Evolutionary conservation across 768 basidiomycete species (phyloP).

Genomic region (Trametes punicea): DNA sequence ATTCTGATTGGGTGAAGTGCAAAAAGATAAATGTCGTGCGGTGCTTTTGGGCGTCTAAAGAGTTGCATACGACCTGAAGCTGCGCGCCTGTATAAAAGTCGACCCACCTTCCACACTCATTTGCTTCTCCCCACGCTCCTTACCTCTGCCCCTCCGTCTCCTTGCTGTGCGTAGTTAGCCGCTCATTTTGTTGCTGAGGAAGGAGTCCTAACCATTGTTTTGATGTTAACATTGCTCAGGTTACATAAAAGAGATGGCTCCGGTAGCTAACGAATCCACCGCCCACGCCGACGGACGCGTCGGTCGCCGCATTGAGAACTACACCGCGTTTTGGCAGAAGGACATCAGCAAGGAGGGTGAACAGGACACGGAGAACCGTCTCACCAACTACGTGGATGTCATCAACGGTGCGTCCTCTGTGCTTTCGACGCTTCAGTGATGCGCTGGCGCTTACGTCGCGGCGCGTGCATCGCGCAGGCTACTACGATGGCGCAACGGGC

Average conservation of each 20-base stretch:
- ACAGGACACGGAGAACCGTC: constrained; percentile 64
- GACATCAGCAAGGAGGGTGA: constrained; percentile 67
- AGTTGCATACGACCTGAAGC: neutral
- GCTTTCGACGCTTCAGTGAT: neutral
- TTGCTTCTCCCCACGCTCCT: neutral
- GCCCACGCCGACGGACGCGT: constrained; percentile 31
- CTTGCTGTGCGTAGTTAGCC: neutral
- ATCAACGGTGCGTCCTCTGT: constrained; percentile 68
- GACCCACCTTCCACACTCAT: constrained; percentile 8
- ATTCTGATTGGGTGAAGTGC: neutral
- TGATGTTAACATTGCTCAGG: too few relatives aligned
- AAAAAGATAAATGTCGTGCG: constrained; percentile 13
- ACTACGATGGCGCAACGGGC: constrained; percentile 95
- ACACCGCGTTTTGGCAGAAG: constrained; percentile 91
- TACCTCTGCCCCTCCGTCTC: neutral
- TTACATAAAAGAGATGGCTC: constrained; percentile 10
- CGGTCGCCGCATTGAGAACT: constrained; percentile 72
- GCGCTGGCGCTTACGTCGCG: neutral
- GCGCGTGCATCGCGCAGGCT: constrained; percentile 48
- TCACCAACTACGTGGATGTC: constrained; percentile 86
- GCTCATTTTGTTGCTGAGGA: neutral
- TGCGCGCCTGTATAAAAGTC: constrained; percentile 15
- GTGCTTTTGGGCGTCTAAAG: neutral
- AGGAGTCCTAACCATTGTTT: too few relatives aligned
- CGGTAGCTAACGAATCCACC: constrained; percentile 15